Conservation (phyloP, 495 filamentous ascomycete species). For the Tuber microsphaerosporum region DNA sequence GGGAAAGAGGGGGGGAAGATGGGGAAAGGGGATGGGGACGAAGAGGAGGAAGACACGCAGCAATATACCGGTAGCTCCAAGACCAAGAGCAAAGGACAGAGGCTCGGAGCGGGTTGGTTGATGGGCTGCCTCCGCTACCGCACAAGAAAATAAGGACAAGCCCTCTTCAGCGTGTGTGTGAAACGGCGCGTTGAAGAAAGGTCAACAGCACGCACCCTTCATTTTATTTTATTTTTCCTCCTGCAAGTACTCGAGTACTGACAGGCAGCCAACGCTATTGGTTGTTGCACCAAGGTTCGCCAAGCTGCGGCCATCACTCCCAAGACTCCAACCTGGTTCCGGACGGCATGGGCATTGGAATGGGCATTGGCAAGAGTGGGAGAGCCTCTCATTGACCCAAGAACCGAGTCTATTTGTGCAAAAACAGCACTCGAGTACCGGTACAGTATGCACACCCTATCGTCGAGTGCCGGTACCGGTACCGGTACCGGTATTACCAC, state of each 20-base stretch:
- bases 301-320: background rate
- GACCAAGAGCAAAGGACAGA: background rate
- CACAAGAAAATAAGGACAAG: no score
- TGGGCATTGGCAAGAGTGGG: background rate
- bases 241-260: no score
- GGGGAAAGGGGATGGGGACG: background rate
- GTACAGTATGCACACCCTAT: background rate
- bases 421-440: no score
- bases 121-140: background rate
- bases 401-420: background rate
- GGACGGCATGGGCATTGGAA: background rate
- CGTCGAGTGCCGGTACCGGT: background rate
- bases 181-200: conserved; percentile 4
- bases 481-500: background rate
- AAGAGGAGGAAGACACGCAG: conserved; percentile 1
- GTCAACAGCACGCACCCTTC: background rate
- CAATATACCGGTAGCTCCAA: background rate
- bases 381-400: background rate
- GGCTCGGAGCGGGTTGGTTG: background rate
- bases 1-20: background rate
- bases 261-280: background rate
- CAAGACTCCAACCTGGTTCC: conserved; percentile 1
- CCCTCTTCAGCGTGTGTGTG: no score
- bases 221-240: background rate
- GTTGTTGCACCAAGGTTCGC: background rate